Evolutionary conservation across 1,139 yeast genomes (phyloP).

Genomic region (Pichia sp.): DNA sequence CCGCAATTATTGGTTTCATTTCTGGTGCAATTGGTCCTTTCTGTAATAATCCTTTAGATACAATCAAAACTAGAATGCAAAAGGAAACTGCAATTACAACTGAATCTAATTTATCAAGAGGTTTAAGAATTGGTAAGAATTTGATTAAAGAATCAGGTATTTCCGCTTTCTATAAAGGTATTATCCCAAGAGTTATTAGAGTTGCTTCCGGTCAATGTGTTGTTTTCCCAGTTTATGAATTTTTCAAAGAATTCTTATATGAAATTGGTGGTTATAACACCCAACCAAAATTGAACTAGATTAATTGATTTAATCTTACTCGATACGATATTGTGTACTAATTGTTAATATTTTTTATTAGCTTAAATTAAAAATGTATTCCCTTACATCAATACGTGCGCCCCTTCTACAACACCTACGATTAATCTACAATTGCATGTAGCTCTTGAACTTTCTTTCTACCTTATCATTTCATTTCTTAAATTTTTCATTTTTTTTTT

Average conservation of each 20-base stretch:
- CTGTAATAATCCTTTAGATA: constrained; percentile 95
- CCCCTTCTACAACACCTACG: no score
- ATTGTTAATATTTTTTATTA: no score
- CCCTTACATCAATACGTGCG: no score
- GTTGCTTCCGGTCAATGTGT: constrained; percentile 99
- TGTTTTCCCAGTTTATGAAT: constrained; percentile 93
- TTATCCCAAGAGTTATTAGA: constrained; percentile 97
- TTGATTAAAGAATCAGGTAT: constrained; percentile 85
- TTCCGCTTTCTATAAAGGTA: constrained; percentile 87
- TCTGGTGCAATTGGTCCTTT: constrained; percentile 98
- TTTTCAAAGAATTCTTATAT: constrained; percentile 65
- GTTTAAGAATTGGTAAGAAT: constrained; percentile 71
- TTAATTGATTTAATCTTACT: not conserved
- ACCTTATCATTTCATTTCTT: no score
- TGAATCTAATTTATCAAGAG: constrained; percentile 70
- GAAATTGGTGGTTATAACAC: constrained; percentile 33
- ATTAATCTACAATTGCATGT: no score
- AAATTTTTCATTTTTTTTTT: not conserved
- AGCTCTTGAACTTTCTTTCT: no score
- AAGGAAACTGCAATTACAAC: constrained; percentile 65
- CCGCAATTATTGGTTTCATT: constrained; percentile 81
- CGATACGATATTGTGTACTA: not conserved
- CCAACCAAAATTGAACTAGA: constrained; percentile 18
- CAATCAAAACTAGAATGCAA: constrained; percentile 95
- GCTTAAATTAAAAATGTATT: not conserved